These are phyloP conservation scores for Monosporozyma aquatica DNA, from an alignment of 805 yeast genomes.

Conservation along the genomic window DNA sequence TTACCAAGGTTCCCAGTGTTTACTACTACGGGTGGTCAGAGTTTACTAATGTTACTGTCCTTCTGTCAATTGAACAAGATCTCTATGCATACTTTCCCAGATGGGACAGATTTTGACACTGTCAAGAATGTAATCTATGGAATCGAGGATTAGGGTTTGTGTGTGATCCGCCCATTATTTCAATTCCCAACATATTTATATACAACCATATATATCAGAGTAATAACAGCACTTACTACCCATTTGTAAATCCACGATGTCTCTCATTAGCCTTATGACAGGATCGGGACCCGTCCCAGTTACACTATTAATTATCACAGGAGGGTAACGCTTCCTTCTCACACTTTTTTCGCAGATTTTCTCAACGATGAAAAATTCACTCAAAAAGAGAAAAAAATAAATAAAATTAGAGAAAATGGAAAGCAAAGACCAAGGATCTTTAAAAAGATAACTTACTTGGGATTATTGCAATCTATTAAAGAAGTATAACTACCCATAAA, in stretches of 20 bases:
- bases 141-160: constrained; percentile 20
- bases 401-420: not conserved
- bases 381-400: not conserved
- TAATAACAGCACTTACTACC: not conserved
- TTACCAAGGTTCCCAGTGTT: constrained; percentile 50
- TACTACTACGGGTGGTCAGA: constrained; percentile 54
- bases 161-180: too few species aligned
- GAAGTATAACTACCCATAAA: too few species aligned
- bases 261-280: too few species aligned
- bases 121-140: constrained; percentile 49
- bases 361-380: constrained; percentile 1
- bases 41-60: constrained; percentile 54
- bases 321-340: not conserved
- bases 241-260: not conserved
- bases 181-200: not conserved
- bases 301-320: not conserved
- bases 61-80: constrained; percentile 45
- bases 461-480: too few species aligned
- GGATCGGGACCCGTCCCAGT: too few species aligned
- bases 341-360: not conserved
- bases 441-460: not conserved
- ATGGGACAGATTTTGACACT: constrained; percentile 31
- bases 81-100: constrained; percentile 29
- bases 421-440: not conserved
- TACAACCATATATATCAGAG: not conserved